Evolutionary conservation across 306 rosid species (phyloP).

Genomic region (Rosa multiflora): DNA sequence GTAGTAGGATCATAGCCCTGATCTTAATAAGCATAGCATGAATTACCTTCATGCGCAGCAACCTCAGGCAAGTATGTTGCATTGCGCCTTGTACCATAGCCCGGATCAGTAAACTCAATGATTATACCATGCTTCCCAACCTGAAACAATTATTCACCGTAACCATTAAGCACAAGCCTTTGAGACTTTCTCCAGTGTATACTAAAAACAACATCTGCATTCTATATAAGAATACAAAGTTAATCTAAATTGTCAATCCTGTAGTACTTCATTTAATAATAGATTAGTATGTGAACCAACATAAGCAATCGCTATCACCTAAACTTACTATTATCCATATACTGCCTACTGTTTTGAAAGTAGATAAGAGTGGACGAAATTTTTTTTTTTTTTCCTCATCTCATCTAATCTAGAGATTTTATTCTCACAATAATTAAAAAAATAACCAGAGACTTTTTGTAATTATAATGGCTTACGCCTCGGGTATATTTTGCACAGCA

Average conservation of each 20-base stretch:
- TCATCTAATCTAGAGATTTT: background rate
- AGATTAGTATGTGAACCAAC: slow-evolving; percentile 8
- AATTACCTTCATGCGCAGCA: slow-evolving; percentile 88
- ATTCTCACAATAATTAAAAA: no score
- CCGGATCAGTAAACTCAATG: slow-evolving; percentile 87
- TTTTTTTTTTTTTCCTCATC: background rate
- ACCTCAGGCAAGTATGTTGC: slow-evolving; percentile 98
- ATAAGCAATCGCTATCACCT: background rate
- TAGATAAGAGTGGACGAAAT: background rate
- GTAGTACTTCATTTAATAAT: background rate
- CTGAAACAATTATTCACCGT: slow-evolving; percentile 45
- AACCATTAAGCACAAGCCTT: slow-evolving; percentile 9
- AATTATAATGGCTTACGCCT: background rate
- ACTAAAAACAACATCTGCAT: background rate
- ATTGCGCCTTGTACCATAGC: slow-evolving; percentile 75
- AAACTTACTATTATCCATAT: background rate
- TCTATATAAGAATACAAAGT: background rate
- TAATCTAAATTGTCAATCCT: background rate
- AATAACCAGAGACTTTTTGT: background rate
- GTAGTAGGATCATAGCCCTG: no score
- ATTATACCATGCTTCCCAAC: slow-evolving; percentile 94
- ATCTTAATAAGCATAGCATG: background rate
- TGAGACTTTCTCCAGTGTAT: background rate
- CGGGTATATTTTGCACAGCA: background rate
- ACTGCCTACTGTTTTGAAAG: background rate